Evolutionary conservation across 2,329 filamentous ascomycete species (phyloP).

Genomic region (Curvularia verruculosa): DNA sequence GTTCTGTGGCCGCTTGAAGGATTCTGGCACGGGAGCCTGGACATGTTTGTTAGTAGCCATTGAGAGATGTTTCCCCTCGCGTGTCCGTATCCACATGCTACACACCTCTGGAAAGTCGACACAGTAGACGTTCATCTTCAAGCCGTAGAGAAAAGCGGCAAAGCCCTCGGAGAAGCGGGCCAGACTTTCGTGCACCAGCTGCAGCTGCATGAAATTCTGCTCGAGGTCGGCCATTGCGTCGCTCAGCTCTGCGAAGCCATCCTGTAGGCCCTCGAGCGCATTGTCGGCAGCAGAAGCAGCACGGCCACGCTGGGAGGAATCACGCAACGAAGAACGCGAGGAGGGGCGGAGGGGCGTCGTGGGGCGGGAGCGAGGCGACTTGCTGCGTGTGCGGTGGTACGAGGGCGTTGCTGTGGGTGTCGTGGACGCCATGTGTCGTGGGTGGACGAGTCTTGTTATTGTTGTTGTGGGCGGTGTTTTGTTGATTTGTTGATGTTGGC

Average conservation of each 20-base stretch:
- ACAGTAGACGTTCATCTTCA: constrained; percentile 99
- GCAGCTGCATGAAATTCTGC: constrained; percentile 96
- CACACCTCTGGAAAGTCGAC: constrained; percentile 93
- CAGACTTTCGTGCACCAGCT: constrained; percentile 94
- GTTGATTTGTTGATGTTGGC: neutral
- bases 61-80: neutral
- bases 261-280: constrained; percentile 83
- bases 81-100: neutral
- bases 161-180: constrained; percentile 95
- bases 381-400: constrained; percentile 62
- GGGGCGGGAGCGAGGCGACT: constrained; percentile 69
- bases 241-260: constrained; percentile 88
- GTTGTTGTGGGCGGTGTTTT: no score
- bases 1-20: constrained; percentile 64
- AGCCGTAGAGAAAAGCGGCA: constrained; percentile 89
- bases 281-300: constrained; percentile 61
- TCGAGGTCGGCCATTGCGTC: constrained; percentile 96
- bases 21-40: constrained; percentile 82
- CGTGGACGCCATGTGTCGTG: constrained; percentile 34
- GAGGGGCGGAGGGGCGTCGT: constrained; percentile 91
- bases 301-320: constrained; percentile 41
- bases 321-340: constrained; percentile 86
- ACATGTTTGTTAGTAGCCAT: neutral
- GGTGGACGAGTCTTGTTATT: neutral
- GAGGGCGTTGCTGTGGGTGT: constrained; percentile 33